Conservation (phyloP, 495 filamentous ascomycete species). For the Sabuloglossum arenarium region DNA sequence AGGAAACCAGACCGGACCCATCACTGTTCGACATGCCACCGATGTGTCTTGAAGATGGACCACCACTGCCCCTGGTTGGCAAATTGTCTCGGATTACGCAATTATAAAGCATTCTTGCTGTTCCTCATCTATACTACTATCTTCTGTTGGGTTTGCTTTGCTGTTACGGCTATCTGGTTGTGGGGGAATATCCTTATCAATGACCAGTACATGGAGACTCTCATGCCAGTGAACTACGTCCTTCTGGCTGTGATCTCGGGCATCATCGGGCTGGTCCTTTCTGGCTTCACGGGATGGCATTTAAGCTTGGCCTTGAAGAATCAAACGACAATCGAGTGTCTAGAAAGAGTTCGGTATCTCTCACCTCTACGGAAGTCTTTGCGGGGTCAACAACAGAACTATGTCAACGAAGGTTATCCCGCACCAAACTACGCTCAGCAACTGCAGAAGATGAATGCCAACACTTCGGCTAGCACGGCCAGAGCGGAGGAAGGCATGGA, state of each 20-base stretch:
- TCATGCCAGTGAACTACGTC: conserved; percentile 81
- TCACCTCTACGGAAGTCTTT: conserved; percentile 51
- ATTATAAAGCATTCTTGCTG: conserved; percentile 88
- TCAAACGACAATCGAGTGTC: conserved; percentile 81
- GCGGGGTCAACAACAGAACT: conserved; percentile 30
- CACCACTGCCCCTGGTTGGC: conserved; percentile 98
- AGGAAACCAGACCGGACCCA: conserved; percentile 90
- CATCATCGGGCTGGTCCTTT: conserved; percentile 75
- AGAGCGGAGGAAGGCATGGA: conserved; percentile 63
- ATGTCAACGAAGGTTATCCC: conserved; percentile 17
- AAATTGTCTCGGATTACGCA: conserved; percentile 79
- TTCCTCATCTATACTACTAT: conserved; percentile 82
- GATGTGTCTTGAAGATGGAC: conserved; percentile 97
- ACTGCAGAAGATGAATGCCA: conserved; percentile 61
- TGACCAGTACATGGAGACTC: conserved; percentile 36
- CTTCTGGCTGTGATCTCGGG: conserved; percentile 68
- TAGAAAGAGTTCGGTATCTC: conserved; percentile 88
- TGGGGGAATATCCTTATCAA: conserved; percentile 57
- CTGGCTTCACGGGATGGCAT: conserved; percentile 87
- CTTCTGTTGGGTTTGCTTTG: conserved; percentile 70
- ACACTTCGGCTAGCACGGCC: conserved; percentile 61
- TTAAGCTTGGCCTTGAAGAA: conserved; percentile 55
- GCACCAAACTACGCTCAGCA: conserved; percentile 51
- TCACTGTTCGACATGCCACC: conserved; percentile 82
- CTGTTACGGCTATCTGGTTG: conserved; percentile 50